Percentiles rank a stretch among this genome's conserved stretches.
Evolutionary conservation across 2,329 filamentous ascomycete species (phyloP).

Genomic region (Zopfia rhizophila): DNA sequence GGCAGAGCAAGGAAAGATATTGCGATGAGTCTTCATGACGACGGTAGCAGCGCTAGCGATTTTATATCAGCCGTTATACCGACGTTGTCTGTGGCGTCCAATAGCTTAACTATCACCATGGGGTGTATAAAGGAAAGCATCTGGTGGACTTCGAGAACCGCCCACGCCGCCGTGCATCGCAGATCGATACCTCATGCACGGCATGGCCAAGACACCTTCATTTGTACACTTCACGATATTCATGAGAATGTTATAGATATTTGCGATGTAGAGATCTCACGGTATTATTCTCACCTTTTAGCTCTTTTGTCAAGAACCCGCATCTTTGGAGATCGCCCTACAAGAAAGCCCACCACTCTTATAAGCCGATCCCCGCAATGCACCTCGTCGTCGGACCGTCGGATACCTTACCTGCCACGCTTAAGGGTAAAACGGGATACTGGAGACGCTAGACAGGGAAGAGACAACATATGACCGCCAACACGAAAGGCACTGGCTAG

Average conservation of each 20-base stretch:
- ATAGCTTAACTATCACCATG: conserved; percentile 4
- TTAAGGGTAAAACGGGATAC: conserved; percentile 10
- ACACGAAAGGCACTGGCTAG: background rate
- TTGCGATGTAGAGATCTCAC: conserved; percentile 7
- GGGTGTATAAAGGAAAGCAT: conserved; percentile 8
- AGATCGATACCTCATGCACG: conserved; percentile 10
- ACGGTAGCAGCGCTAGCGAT: conserved; percentile 16
- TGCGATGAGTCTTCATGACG: conserved; percentile 18
- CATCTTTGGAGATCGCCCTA: conserved; percentile 15
- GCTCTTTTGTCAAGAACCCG: background rate
- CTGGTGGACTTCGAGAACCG: conserved; percentile 16
- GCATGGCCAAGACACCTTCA: background rate
- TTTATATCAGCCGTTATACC: conserved; percentile 16
- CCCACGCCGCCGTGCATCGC: conserved; percentile 3
- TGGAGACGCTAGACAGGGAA: conserved; percentile 31
- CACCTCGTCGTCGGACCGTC: conserved; percentile 30
- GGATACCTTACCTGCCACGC: conserved; percentile 19
- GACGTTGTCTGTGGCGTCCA: conserved; percentile 19
- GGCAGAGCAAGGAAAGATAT: conserved; percentile 30
- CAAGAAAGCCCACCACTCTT: conserved; percentile 7
- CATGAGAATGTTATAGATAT: conserved; percentile 6
- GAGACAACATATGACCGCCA: conserved; percentile 24
- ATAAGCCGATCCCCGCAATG: conserved; percentile 42
- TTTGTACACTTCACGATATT: conserved; percentile 2
- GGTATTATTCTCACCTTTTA: conserved; percentile 3